Base-by-base conservation (phyloP, 352 stramenopile genomes). In the Globisporangium carolinianum region DNA sequence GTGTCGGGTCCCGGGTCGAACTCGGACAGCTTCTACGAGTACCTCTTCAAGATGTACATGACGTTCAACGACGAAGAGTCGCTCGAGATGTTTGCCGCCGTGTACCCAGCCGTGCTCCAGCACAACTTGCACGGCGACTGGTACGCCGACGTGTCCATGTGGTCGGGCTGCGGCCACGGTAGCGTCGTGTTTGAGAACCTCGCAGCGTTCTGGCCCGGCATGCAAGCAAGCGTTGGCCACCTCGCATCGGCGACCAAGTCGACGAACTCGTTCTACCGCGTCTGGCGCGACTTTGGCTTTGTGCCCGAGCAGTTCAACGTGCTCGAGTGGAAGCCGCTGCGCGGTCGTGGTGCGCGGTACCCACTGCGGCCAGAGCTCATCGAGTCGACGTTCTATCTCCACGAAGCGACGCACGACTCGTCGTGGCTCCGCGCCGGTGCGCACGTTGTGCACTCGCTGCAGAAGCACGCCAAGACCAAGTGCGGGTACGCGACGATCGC, bases 21-120 rank as follows among this genome's bases (percentile, higher is more conserved):
- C 67, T 96, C 93, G 5, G 97, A 99, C 72, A 98, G 87, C 46
- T 99, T 99, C 63, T 99, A 98, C 72, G 97, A 99, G 74, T 98
- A 99, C 61, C 69, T 98, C 14, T 66, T 98, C 50, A 99, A 99
- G 70, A 96, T 97, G 70, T 97, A 98, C 67, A 79, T 96, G 50
- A 73, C 98, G 15, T 98, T 98, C 69, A 86, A 87, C 51, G 94
- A 99, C 53, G 75, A 85, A 53, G 79, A 96, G 71, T 72, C 95
- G 70, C 78, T 98, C 71, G 88, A 81, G 24, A 98, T 98, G 91
- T 97, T 93, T 46, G 69, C 76, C 10, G 58, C 68, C 59, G 76
- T 92, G 6, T 93, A 93, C 55, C 67, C 75, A 6, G 65, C 76
- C 5, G 82, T 95, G 38, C 42, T 89, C 32, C 61, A 65, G 45